These are phyloP conservation scores for Dryas octopetala DNA, from an alignment of 306 rosid species.

Conservation along the genomic window DNA sequence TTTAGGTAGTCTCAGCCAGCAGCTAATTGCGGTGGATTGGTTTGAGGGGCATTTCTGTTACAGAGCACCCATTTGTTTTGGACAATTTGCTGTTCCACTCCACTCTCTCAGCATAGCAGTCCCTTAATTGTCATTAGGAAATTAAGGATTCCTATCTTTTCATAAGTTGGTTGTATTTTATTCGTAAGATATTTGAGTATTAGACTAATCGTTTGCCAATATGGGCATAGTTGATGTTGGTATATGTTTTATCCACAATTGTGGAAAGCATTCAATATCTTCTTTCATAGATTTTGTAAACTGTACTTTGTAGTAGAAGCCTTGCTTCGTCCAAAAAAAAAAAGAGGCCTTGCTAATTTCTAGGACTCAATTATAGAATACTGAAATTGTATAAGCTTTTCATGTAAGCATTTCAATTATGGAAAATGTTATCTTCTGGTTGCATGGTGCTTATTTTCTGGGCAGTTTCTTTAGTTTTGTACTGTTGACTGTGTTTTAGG, in stretches of 20 bases:
- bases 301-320: background rate
- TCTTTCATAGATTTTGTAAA: background rate
- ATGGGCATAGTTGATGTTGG: background rate
- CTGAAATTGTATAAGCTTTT: constrained; percentile 3
- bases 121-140: constrained; percentile 27
- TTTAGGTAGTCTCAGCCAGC: constrained; percentile 40
- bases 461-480: too few species aligned
- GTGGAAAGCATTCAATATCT: background rate
- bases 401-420: background rate
- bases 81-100: constrained; percentile 37
- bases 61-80: constrained; percentile 25
- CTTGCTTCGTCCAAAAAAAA: background rate
- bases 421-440: too few species aligned
- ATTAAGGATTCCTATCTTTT: constrained; percentile 24
- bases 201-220: background rate
- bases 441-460: too few species aligned
- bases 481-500: too few species aligned
- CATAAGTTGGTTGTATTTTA: constrained; percentile 27
- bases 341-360: background rate
- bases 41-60: constrained; percentile 37
- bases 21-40: constrained; percentile 35
- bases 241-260: constrained; percentile 9
- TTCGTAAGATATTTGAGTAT: constrained; percentile 7
- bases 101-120: constrained; percentile 30
- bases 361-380: background rate